Evolutionary conservation across 1,139 yeast species (phyloP), one percentile per base, ranked within the genome.

Genomic region (Lodderomyces orthopsilosis): DNA sequence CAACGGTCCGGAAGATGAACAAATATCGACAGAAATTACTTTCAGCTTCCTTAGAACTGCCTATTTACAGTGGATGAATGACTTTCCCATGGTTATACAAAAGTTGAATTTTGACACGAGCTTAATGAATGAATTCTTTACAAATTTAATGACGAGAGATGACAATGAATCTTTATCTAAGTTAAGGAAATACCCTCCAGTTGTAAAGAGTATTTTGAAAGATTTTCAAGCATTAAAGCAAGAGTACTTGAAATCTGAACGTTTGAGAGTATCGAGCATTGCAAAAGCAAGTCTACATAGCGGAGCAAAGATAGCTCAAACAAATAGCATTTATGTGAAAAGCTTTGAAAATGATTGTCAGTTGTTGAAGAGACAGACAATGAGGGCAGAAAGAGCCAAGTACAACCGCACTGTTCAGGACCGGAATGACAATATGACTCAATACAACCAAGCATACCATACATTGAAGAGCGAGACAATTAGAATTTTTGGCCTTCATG

Each of bases 331-430:
- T 2, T 63, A 70, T 48, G 58, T 63, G 42, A 59, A 62, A 50
- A 63, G 69, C 35, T 73, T 75, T 50, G 68, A 68, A 44, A 60
- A 65, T 34, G 85, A 80, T 45, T 72, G 81, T 42, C 68, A 66
- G 10, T 68, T 65, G 37, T 63, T 81, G 53, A 68, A 67, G 41
- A 51, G 62, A 6, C 73, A 70, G 41, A 70, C 81, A 3, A 62
- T 75, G 10, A 65, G 69, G 10, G 66, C 71, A 1, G 90, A 84
- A 53, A 56, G 70, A 5, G 59, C 69, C 22, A 75, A 73, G 46
- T 70, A 66, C 46, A 71, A 75, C 44, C 66, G 88, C 37, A 70
- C 74, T 39, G 57, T 70, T 2, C 90, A 84, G 51, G 95, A 87
- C 56, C 74, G 70, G 42, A 76, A 75, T 41, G 94, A 85, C 51